Percentiles rank a stretch among this genome's conserved stretches.
phyloP scores from a whole-genome alignment of 139 green algal genomes.

The Coelastrella sp. region DNA sequence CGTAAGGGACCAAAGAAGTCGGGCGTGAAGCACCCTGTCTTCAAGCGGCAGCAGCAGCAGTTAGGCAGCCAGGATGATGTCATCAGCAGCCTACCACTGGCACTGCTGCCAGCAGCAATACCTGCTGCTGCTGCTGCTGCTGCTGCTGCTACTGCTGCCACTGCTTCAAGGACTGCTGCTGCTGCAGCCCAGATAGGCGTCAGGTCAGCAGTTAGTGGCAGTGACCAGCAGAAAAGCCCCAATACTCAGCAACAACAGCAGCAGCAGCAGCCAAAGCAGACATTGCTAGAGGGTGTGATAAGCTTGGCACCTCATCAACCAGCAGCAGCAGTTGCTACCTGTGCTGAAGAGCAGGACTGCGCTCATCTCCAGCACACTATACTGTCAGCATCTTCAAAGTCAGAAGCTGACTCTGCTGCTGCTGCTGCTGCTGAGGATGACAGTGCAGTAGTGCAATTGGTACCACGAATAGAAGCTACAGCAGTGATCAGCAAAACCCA shows the following conservation, averaged over 20 bases:
- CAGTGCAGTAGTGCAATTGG: no score
- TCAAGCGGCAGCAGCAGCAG: background rate
- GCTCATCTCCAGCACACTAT: no score
- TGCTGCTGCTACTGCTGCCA: background rate
- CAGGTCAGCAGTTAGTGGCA: background rate
- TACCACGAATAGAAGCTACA: background rate
- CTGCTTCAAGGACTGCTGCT: background rate
- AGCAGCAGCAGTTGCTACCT: background rate
- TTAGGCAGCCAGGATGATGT: background rate
- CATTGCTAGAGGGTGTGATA: no score
- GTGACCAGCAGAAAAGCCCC: background rate
- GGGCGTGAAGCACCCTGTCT: background rate
- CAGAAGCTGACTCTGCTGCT: background rate
- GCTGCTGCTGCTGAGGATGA: no score
- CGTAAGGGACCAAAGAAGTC: background rate
- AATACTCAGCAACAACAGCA: background rate
- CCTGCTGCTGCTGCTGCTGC: background rate
- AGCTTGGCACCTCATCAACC: no score
- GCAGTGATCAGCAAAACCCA: background rate
- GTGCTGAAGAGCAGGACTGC: no score
- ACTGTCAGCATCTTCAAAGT: background rate
- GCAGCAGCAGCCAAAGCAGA: background rate
- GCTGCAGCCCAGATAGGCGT: no score
- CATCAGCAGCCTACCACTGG: background rate
- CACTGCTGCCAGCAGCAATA: background rate